Conservation (phyloP, 257 asterid species). For the Solanum gandarillasii region DNA sequence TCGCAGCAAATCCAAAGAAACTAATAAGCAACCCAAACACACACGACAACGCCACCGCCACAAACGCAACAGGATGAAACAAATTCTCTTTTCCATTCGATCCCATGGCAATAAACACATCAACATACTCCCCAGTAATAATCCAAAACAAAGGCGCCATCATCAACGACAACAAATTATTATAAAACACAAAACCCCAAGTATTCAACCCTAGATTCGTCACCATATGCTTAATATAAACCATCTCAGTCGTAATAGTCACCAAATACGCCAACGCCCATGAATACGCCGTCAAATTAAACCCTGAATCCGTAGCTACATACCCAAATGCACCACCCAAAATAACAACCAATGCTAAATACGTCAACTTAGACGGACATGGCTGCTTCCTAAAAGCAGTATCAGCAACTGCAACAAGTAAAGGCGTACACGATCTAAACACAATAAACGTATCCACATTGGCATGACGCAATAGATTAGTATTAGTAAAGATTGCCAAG, state of each 20-base stretch:
- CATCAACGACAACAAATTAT: constrained; percentile 79
- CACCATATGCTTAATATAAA: constrained; percentile 95
- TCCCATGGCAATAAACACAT: constrained; percentile 49
- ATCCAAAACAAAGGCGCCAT: constrained; percentile 93
- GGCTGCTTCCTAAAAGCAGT: constrained; percentile 76
- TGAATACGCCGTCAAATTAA: constrained; percentile 74
- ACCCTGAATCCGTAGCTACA: constrained; percentile 83
- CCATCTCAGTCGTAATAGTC: constrained; percentile 96
- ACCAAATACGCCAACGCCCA: constrained; percentile 95
- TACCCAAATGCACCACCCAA: constrained; percentile 83
- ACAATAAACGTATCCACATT: constrained; percentile 93
- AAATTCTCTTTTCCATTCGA: constrained; percentile 33
- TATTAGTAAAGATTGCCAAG: constrained; percentile 84
- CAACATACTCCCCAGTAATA: constrained; percentile 75
- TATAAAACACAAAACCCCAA: constrained; percentile 91
- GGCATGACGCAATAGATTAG: constrained; percentile 89
- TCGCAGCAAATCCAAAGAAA: constrained; percentile 93
- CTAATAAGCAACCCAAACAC: constrained; percentile 92
- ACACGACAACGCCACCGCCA: constrained; percentile 79
- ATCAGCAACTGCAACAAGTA: constrained; percentile 88
- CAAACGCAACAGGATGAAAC: constrained; percentile 48
- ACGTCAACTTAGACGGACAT: constrained; percentile 71
- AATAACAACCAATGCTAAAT: constrained; percentile 50
- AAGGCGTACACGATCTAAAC: constrained; percentile 76
- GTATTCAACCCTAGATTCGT: constrained; percentile 89